Conservation (phyloP, 1,139 yeast genomes). For the Blastobotrys aristatus region DNA sequence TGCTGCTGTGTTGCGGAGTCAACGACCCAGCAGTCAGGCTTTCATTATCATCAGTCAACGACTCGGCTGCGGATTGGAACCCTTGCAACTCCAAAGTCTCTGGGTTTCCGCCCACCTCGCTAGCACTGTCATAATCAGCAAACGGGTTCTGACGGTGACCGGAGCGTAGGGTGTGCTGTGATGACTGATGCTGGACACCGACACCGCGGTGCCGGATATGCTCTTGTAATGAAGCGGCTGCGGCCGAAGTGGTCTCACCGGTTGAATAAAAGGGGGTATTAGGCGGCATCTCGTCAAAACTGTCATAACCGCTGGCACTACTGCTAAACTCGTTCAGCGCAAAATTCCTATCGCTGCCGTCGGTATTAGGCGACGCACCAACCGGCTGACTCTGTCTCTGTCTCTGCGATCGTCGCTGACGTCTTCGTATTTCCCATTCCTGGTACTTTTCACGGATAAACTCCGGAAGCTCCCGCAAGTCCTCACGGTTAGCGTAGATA, state of each 20-base stretch:
- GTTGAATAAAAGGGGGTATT: slow-evolving; percentile 7
- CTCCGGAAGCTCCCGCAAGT: slow-evolving; percentile 19
- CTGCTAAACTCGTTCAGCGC: not conserved
- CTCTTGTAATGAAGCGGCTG: not conserved
- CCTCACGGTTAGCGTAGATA: slow-evolving; percentile 26
- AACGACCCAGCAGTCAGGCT: not conserved
- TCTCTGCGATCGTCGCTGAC: not conserved
- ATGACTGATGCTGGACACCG: not conserved
- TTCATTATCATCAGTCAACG: slow-evolving; percentile 1
- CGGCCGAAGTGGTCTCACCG: slow-evolving; percentile 8
- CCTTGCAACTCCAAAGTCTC: slow-evolving; percentile 5
- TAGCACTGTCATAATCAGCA: not conserved
- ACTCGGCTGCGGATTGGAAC: not conserved
- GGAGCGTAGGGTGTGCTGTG: not conserved
- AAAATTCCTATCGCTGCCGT: not conserved
- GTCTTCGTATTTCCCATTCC: slow-evolving; percentile 16
- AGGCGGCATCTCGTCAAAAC: slow-evolving; percentile 1
- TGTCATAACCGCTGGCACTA: not conserved
- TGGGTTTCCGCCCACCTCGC: not conserved
- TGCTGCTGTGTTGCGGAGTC: not conserved
- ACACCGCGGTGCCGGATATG: not conserved
- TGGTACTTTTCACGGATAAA: slow-evolving; percentile 21
- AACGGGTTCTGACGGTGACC: not conserved
- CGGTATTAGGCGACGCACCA: not conserved
- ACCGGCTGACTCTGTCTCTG: not conserved